Evolutionary conservation across 176 grass and related monocot species (phyloP), one percentile per base, ranked within the genome.

Genomic region (Bonia amplexicaulis): DNA sequence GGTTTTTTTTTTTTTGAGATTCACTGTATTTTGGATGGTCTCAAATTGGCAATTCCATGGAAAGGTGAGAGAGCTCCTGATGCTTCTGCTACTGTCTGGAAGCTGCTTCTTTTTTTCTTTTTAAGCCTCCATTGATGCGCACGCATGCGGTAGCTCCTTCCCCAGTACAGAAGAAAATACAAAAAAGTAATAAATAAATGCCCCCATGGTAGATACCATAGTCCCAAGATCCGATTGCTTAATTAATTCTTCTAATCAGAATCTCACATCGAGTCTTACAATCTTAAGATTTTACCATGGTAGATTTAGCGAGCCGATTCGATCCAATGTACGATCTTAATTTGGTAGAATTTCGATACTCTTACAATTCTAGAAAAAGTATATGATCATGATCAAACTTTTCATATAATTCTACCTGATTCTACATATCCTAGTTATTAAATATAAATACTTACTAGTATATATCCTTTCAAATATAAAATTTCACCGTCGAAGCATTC

Each of bases 171-270:
- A 69, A 17, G 16, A 12, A 39, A 22, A 37, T 65, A 39, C 5
- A 14, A 63, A 12, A 33, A 49, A 22, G 2, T 27, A 55, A 42
- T 23, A 69, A 52, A 80, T 5, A 46, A 35, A 59, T 12, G 14
- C 8, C 45, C 69, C 42, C 81, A 84, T 45, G 57, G 29, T 4
- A 12, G 70, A 52, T 44, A 35, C 26, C 70, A 67, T 26, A 52
- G 51, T 62, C 60, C 70, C 70, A 64, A 84, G 70, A 74, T 64
- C 58, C 42, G 47, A 74, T 62, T 65, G 16, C 22, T 65, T 52
- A 45, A 19, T 9, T 26, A 58, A 8, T 23, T 22, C 9, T 12
- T 20, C 6, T 12, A 6, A 5, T 37, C 35, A 5, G 35, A 37
- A 37, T 5, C 35, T 37, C 35, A 5, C 4, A 5, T 37, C 35